A percentile compares a stretch with the other conserved stretches of the same genome.
Conservation (phyloP, 345 rosid species). For the Acer negundo region DNA sequence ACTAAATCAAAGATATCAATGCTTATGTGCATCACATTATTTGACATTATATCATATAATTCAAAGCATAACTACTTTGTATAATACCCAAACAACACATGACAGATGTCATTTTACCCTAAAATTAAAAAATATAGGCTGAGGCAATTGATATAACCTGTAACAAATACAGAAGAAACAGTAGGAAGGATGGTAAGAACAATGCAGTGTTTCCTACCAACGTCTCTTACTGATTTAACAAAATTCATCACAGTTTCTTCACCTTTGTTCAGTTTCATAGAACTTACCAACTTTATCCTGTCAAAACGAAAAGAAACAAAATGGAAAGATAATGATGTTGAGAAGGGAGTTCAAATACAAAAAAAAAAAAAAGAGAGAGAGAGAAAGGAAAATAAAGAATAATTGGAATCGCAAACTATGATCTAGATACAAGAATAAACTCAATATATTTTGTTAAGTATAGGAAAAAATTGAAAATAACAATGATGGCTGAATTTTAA, state of each 20-base stretch:
- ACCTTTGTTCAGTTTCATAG: constrained; percentile 32
- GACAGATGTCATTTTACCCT: constrained; percentile 4
- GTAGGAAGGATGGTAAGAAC: not conserved
- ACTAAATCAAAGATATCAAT: not conserved
- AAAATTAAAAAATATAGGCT: not conserved
- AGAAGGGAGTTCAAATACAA: not conserved
- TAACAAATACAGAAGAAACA: not conserved
- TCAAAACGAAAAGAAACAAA: constrained; percentile 27
- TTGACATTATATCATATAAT: not conserved
- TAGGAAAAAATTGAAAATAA: not conserved
- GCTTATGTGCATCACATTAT: not conserved
- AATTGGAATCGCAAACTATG: not conserved
- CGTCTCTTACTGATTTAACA: constrained; percentile 26
- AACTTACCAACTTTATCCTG: constrained; percentile 99
- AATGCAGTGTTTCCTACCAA: constrained; percentile 20
- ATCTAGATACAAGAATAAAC: not conserved
- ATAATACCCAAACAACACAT: constrained; percentile 3
- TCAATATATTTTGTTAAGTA: not conserved
- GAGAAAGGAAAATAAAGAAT: not conserved
- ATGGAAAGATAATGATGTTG: constrained; percentile 10
- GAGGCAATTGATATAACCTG: not conserved
- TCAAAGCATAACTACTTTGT: not conserved
- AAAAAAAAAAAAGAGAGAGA: no score
- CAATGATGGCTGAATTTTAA: not conserved
- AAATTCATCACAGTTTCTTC: constrained; percentile 33